phyloP scores from a whole-genome alignment of 2,329 filamentous ascomycete genomes.

The Colletotrichum sp. region DNA sequence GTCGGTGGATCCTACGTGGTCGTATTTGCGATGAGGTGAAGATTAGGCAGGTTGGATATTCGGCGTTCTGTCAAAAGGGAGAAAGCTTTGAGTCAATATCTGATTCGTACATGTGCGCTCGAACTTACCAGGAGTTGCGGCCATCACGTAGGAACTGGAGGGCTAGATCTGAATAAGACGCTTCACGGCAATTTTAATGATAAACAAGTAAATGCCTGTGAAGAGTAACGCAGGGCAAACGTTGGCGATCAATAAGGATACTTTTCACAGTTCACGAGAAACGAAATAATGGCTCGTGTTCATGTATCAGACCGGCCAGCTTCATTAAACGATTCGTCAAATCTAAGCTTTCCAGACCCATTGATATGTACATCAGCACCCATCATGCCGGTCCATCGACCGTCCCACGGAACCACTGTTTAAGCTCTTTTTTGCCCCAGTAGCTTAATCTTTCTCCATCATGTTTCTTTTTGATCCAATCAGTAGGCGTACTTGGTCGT shows the following conservation, averaged over 20 bases:
- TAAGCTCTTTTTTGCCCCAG: background rate
- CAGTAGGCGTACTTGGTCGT: slow-evolving; percentile 23
- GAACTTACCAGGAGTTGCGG: background rate
- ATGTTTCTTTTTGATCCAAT: background rate
- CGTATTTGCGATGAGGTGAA: slow-evolving; percentile 26
- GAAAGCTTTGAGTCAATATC: background rate
- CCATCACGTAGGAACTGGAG: too few relatives aligned
- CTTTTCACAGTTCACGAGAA: background rate
- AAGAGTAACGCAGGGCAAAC: background rate
- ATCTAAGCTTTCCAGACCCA: background rate
- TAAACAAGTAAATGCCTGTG: background rate
- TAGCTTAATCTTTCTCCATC: background rate
- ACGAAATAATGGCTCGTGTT: rapidly evolving
- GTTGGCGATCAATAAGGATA: background rate
- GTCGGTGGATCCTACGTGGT: slow-evolving; percentile 36
- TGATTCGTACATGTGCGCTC: too few relatives aligned
- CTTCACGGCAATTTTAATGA: background rate
- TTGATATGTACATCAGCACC: background rate
- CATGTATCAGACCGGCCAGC: background rate
- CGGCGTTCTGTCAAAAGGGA: background rate
- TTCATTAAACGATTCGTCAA: background rate
- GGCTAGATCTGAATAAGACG: background rate
- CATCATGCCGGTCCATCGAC: background rate
- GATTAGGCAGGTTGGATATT: background rate
- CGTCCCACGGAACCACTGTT: background rate